These are phyloP conservation scores for Chlorella sp. DNA, from an alignment of 139 green algal genomes.

Conservation along the genomic window DNA sequence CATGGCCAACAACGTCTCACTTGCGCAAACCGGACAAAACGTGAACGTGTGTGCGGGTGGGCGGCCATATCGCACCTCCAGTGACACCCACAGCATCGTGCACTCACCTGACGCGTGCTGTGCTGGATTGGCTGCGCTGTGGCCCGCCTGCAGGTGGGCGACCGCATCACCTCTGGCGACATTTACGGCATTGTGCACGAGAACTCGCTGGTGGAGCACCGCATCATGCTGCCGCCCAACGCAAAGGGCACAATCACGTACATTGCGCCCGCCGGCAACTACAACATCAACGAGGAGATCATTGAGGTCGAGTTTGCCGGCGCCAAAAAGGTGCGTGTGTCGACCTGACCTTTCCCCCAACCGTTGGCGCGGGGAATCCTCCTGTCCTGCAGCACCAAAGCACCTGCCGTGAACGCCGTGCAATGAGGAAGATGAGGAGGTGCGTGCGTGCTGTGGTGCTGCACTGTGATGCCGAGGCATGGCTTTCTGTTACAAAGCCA, in stretches of 20 bases:
- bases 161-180: constrained; percentile 88
- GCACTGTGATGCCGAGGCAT: too few relatives aligned
- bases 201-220: constrained; percentile 93
- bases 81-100: background rate
- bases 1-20: too few relatives aligned
- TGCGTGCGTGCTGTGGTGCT: too few relatives aligned
- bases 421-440: too few relatives aligned
- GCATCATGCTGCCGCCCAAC: constrained; percentile 84
- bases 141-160: constrained; percentile 64
- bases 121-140: too few relatives aligned
- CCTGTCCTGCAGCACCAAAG: too few relatives aligned
- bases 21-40: too few relatives aligned
- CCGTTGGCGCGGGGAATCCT: too few relatives aligned
- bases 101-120: background rate
- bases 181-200: constrained; percentile 93
- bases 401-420: too few relatives aligned
- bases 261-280: constrained; percentile 85
- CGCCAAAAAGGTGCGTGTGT: constrained; percentile 70
- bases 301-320: constrained; percentile 98
- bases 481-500: too few relatives aligned
- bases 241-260: constrained; percentile 85
- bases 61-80: background rate
- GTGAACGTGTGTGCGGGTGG: background rate
- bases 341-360: too few relatives aligned
- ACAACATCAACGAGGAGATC: constrained; percentile 87